Conservation (phyloP, 257 asterid genomes). For the Solanum chiquidenum region DNA sequence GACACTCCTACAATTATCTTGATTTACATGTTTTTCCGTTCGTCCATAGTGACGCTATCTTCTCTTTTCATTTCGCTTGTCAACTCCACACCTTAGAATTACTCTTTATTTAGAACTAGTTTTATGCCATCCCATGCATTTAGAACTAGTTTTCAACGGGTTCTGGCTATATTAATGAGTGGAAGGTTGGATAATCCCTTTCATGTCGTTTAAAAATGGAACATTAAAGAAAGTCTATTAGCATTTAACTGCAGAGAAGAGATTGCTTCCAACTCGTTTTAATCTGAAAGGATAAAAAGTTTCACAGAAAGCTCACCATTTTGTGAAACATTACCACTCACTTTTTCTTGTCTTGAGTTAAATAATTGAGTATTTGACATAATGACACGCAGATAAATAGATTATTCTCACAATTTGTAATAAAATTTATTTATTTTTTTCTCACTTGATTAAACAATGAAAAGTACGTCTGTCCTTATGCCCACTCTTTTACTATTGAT, state of each 20-base stretch:
- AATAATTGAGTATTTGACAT: no score
- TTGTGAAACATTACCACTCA: no score
- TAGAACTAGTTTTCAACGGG: not conserved
- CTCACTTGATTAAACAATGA: no score
- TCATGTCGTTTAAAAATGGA: not conserved
- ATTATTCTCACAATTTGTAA: no score
- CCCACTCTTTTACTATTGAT: not conserved
- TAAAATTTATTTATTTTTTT: no score
- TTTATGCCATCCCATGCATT: not conserved
- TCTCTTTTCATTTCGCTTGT: not conserved
- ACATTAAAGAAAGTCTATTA: not conserved
- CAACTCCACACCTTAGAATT: not conserved
- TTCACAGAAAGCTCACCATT: no score
- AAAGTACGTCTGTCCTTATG: no score
- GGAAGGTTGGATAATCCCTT: not conserved
- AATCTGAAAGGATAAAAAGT: no score
- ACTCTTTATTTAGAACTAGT: not conserved
- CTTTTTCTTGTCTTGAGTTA: no score
- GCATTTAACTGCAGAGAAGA: not conserved
- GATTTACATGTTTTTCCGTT: not conserved
- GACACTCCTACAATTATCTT: not conserved
- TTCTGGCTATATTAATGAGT: not conserved
- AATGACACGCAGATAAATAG: no score
- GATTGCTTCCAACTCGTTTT: not conserved
- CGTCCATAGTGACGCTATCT: not conserved